A percentile compares a stretch with the other conserved stretches of the same genome.
Evolutionary conservation across 495 filamentous ascomycete genomes (phyloP).

Genomic region (Chaetomium cochliodes): DNA sequence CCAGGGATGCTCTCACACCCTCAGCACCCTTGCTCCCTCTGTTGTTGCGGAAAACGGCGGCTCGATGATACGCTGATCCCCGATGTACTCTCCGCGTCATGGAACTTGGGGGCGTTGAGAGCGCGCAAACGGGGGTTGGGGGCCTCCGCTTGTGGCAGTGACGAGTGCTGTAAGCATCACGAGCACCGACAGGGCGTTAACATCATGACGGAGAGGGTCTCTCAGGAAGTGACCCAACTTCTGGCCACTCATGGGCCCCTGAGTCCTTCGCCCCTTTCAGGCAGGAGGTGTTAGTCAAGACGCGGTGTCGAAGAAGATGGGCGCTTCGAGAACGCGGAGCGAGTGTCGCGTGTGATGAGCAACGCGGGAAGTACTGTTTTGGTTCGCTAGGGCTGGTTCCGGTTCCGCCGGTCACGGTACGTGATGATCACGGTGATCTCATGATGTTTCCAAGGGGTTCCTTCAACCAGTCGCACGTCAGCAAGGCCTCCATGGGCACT

Average conservation of each 20-base stretch:
- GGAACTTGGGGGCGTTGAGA: no score
- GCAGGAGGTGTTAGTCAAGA: no score
- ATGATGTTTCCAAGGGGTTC: neutral
- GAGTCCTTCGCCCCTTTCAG: neutral
- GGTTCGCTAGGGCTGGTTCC: neutral
- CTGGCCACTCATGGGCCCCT: neutral
- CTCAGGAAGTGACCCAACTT: neutral
- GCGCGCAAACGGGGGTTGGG: no score
- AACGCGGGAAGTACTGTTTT: neutral
- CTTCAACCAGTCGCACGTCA: neutral
- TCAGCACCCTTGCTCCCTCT: no score
- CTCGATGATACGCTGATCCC: no score
- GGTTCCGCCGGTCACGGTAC: no score
- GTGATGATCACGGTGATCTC: neutral
- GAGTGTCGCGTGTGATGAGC: neutral
- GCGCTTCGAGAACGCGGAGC: neutral
- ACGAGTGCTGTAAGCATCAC: no score
- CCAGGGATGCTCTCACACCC: no score
- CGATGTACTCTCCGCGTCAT: no score
- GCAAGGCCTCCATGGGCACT: neutral
- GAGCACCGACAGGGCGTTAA: neutral
- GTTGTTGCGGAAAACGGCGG: no score
- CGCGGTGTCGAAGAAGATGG: no score
- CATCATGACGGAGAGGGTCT: neutral
- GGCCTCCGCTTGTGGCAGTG: no score